Evolutionary conservation across 2,329 filamentous ascomycete genomes (phyloP), one percentile per base, ranked within the genome.

Genomic region (Hymenotorrendiella dingleyae): DNA sequence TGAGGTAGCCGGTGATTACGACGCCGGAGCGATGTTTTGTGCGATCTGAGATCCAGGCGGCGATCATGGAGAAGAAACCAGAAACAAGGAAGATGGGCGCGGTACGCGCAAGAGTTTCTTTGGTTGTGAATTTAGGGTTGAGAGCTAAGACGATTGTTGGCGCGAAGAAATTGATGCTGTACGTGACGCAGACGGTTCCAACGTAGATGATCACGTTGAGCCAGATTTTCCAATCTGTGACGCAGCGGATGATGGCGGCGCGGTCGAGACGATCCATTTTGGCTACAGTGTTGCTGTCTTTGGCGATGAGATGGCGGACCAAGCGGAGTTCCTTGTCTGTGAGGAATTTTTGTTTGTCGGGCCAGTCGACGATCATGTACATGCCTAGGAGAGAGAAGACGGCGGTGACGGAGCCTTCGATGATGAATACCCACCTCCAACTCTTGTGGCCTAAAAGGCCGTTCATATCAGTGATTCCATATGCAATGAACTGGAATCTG

Each of bases 351-450:
- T 39, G 23, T 19, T 30, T 39, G 17, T 39, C 36, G 17, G 36
- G 36, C 36, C 36, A 39, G 17, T 39, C 36, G 12, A 39, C 36
- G 16, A 39, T 39, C 11, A 39, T 23, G 17, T 29, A 19, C 36
- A 39, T 29, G 24, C 36, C 36, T 1, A 39, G 26, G 11, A 39
- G 16, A n/a, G 26, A 26, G 17, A 27, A 26, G 6, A 39, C 26
- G 12, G 24, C 36, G n/a, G 71, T 74, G 1, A 65, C 66, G 9
- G 53, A 45, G 2, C 64, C 64, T 29, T 67, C 63, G 8, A 67
- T 56, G 23, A 71, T 67, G 44, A 74, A 75, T 0, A 73, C 58
- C 72, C 73, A 76, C 36, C 65, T 55, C 72, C 71, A 75, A 2
- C 70, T 70, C 4, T 62, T 57, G 5, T 74, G 63, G 2, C 70